Percentiles rank a stretch among this genome's conserved stretches.
These are phyloP conservation scores for Labyrinthula sp. DNA, from an alignment of 352 stramenopile species.

Conservation along the genomic window DNA sequence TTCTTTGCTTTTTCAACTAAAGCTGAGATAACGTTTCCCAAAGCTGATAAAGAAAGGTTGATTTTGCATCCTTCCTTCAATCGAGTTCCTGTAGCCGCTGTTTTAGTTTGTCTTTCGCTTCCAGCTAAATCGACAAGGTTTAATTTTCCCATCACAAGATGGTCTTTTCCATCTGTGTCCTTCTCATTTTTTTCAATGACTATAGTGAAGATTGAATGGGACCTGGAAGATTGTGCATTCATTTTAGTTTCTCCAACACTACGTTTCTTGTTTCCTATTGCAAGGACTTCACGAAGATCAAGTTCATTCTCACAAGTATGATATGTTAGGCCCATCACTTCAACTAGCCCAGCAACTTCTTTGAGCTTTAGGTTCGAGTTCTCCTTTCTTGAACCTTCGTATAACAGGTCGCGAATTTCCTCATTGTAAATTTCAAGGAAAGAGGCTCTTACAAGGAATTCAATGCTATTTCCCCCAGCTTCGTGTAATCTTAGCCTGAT, in stretches of 20 bases:
- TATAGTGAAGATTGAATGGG: slow-evolving; percentile 64
- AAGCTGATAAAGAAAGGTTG: slow-evolving; percentile 41
- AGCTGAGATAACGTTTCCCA: slow-evolving; percentile 45
- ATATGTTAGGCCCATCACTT: slow-evolving; percentile 48
- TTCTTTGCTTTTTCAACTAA: slow-evolving; percentile 36
- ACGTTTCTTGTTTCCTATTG: slow-evolving; percentile 39
- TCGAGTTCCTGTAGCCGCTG: slow-evolving; percentile 41
- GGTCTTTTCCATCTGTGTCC: slow-evolving; percentile 35
- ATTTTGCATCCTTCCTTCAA: slow-evolving; percentile 45
- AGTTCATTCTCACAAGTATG: slow-evolving; percentile 48
- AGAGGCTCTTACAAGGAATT: slow-evolving; percentile 68
- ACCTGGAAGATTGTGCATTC: slow-evolving; percentile 64
- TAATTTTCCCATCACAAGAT: slow-evolving; percentile 34
- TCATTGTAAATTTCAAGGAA: slow-evolving; percentile 98
- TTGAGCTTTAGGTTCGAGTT: slow-evolving; percentile 70
- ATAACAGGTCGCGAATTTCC: slow-evolving; percentile 76
- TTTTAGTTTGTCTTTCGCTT: slow-evolving; percentile 43
- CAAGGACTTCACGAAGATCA: slow-evolving; percentile 53
- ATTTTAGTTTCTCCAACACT: slow-evolving; percentile 61
- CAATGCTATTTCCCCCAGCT: slow-evolving; percentile 5
- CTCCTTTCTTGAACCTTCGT: slow-evolving; percentile 47
- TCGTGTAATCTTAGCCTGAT: slow-evolving; percentile 25
- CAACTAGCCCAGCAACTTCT: slow-evolving; percentile 63
- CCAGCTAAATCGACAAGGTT: slow-evolving; percentile 42
- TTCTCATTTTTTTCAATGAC: slow-evolving; percentile 47